Evolutionary conservation across 805 yeast genomes (phyloP), one percentile per base, ranked within the genome.

Genomic region (Wickerhamomyces mucosus): DNA sequence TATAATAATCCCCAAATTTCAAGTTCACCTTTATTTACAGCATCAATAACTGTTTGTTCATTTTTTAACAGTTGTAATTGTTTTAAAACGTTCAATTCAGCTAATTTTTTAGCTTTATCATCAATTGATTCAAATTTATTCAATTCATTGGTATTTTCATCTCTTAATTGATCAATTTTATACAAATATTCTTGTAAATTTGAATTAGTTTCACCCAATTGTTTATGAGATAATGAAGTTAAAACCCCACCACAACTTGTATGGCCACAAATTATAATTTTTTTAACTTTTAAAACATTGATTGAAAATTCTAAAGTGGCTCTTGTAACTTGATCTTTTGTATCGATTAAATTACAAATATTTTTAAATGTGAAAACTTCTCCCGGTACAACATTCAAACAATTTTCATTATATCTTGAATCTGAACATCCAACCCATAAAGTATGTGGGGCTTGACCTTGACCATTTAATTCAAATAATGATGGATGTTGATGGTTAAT

Each of bases 401-500:
- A 75, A 26, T 69, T 65, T 51, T 88, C 96, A 41, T 86, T 81
- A 35, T 83, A 79, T 45, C 97, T 74, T 3, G 95, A 83, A 54
- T 88, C 97, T 4, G 94, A 78, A 53, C 97, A 88, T 4, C 96
- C 95, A 38, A 88, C 79, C 88, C 95, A 86, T 29, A 89, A 59
- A 4, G 95, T 84, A 56, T 84, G 92, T 14, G 97, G 97, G n/a
- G 72, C 53, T 58, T 86, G 96, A 31, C 96, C 96, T 47, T 72
- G 63, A 2, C 77, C 88, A 46, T 84, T 83, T 7, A 34, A 28
- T 15, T 47, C 48, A 25, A 54, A 49, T 3, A 53, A 30, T 5
- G 26, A 34, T 9, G 53, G 53, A 26, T 46, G 40, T 16, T 33
- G 33, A 5, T 40, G 45, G 19, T 48, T 41, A 55, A 44, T 45